Evolutionary conservation across 2,329 filamentous ascomycete species (phyloP).

Genomic region (Anthostomella pinea): DNA sequence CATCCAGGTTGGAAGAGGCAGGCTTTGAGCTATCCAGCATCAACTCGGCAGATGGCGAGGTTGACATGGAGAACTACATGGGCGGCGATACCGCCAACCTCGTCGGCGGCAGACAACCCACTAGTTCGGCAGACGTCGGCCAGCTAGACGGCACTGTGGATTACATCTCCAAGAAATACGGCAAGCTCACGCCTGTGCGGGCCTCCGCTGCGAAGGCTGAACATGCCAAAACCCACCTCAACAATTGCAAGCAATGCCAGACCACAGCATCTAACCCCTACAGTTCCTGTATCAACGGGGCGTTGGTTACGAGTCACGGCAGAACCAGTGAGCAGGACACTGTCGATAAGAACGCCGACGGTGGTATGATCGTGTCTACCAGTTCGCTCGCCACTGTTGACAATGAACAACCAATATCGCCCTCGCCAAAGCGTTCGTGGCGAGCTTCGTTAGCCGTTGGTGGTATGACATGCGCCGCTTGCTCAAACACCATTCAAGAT

Average conservation of each 20-base stretch:
- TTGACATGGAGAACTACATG: constrained; percentile 18
- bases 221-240: constrained; percentile 35
- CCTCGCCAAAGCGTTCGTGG: constrained; percentile 19
- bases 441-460: constrained; percentile 50
- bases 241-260: constrained; percentile 43
- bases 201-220: constrained; percentile 15
- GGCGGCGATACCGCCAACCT: constrained; percentile 15
- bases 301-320: constrained; percentile 6
- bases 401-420: constrained; percentile 4
- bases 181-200: constrained; percentile 17
- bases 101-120: constrained; percentile 6
- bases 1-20: constrained; percentile 48
- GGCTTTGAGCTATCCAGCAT: constrained; percentile 59
- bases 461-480: constrained; percentile 73
- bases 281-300: background rate
- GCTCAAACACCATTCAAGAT: constrained; percentile 60
- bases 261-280: constrained; percentile 16
- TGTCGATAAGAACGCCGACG: constrained; percentile 40
- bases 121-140: constrained; percentile 8
- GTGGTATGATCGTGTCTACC: constrained; percentile 33
- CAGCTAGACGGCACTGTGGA: constrained; percentile 20
- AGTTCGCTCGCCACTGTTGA: constrained; percentile 11
- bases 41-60: constrained; percentile 34
- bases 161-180: constrained; percentile 28
- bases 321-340: constrained; percentile 20